A percentile compares a stretch with the other conserved stretches of the same genome.
Conservation (phyloP, 495 filamentous ascomycete species). For the Chaetomium tenue region DNA sequence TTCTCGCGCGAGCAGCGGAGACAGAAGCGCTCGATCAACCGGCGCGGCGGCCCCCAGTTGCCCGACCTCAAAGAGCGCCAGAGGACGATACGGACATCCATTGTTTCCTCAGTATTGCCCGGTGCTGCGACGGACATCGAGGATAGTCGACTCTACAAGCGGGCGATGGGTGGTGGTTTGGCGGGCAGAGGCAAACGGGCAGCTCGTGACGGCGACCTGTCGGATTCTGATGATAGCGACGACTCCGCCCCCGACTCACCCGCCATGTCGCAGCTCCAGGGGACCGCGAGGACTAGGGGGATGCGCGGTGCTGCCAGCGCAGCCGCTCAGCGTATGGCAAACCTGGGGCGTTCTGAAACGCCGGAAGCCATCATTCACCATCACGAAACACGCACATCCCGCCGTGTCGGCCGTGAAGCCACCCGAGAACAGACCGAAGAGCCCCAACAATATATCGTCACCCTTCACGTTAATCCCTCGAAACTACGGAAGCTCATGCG, state of each 20-base stretch:
- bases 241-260: conserved; percentile 86
- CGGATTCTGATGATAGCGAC: conserved; percentile 83
- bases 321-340: conserved; percentile 71
- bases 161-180: conserved; percentile 51
- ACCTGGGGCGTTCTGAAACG: conserved; percentile 81
- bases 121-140: conserved; percentile 78
- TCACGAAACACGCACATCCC: conserved; percentile 66
- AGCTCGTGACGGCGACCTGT: conserved; percentile 70
- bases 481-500: conserved; percentile 59
- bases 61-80: conserved; percentile 95
- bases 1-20: conserved; percentile 89
- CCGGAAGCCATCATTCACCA: conserved; percentile 74
- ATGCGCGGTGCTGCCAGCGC: conserved; percentile 83
- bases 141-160: conserved; percentile 81
- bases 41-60: conserved; percentile 87
- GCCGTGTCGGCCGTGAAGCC: conserved; percentile 56
- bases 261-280: conserved; percentile 68
- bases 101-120: conserved; percentile 87
- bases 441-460: conserved; percentile 65
- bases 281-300: conserved; percentile 80
- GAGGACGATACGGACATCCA: conserved; percentile 81
- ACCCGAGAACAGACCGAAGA: conserved; percentile 71
- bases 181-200: conserved; percentile 54
- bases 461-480: conserved; percentile 65
- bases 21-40: conserved; percentile 92